Evolutionary conservation across 805 yeast species (phyloP).

Genomic region (Myxozyma vanderwaltii): DNA sequence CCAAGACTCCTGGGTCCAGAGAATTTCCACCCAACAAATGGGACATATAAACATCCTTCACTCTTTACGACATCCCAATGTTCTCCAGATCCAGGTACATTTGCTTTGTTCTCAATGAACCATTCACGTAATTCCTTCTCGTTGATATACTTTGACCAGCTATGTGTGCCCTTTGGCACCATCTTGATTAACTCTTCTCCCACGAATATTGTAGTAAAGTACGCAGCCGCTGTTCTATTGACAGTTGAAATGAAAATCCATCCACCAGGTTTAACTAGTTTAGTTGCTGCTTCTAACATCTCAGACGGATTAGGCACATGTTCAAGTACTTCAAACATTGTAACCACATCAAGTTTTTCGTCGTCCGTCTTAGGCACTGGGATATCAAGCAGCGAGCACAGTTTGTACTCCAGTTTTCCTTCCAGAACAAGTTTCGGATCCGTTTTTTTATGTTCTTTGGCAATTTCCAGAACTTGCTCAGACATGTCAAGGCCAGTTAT

Average conservation of each 20-base stretch:
- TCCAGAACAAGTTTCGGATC: slow-evolving; percentile 61
- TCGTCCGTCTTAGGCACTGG: slow-evolving; percentile 53
- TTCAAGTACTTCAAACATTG: slow-evolving; percentile 93
- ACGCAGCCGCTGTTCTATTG: slow-evolving; percentile 81
- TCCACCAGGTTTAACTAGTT: slow-evolving; percentile 76
- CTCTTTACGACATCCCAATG: slow-evolving; percentile 62
- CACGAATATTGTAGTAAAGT: slow-evolving; percentile 89
- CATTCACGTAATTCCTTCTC: slow-evolving; percentile 69
- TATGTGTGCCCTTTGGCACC: slow-evolving; percentile 93
- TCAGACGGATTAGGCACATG: slow-evolving; percentile 86
- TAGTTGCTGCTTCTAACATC: slow-evolving; percentile 68
- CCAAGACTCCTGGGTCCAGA: slow-evolving; percentile 58
- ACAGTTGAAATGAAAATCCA: slow-evolving; percentile 86
- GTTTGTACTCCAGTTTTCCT: slow-evolving; percentile 51
- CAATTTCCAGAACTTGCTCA: slow-evolving; percentile 77
- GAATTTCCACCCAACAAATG: slow-evolving; percentile 82
- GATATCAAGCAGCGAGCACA: slow-evolving; percentile 48
- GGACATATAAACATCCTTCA: slow-evolving; percentile 82
- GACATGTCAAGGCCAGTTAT: slow-evolving; percentile 89
- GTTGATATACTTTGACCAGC: slow-evolving; percentile 81
- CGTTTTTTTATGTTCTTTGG: slow-evolving; percentile 61
- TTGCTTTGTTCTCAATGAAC: slow-evolving; percentile 50
- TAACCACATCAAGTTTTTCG: slow-evolving; percentile 65
- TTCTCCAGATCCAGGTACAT: slow-evolving; percentile 35
- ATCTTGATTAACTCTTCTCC: slow-evolving; percentile 79